Percentiles rank a stretch among this genome's conserved stretches.
Evolutionary conservation across 2,329 filamentous ascomycete genomes (phyloP).

Genomic region (Rachicladosporium sp.): DNA sequence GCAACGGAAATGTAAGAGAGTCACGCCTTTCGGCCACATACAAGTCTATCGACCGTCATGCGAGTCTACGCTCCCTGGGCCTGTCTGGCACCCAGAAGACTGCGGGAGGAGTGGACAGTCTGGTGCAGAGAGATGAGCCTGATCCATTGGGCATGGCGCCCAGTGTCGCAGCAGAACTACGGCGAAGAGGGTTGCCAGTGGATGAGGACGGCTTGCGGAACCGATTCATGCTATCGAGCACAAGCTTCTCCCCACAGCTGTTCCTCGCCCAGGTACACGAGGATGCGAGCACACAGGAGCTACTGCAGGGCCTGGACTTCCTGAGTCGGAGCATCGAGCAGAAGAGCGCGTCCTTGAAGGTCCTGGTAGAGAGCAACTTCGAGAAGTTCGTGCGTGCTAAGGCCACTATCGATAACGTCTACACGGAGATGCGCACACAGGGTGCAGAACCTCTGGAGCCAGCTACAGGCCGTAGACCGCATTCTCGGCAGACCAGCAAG

Average conservation of each 20-base stretch:
- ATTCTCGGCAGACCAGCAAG: constrained; percentile 57
- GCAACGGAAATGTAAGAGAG: no score
- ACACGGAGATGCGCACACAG: constrained; percentile 83
- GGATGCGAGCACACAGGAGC: constrained; percentile 65
- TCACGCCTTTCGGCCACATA: constrained; percentile 54
- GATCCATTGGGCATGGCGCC: constrained; percentile 82
- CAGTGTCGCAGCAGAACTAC: constrained; percentile 72
- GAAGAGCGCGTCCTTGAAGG: constrained; percentile 92
- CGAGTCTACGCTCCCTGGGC: constrained; percentile 47
- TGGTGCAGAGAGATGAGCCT: constrained; percentile 82
- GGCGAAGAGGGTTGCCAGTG: constrained; percentile 62
- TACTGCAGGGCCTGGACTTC: constrained; percentile 71
- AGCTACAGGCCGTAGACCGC: constrained; percentile 22
- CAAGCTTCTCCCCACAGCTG: constrained; percentile 81
- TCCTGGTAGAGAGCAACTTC: constrained; percentile 94
- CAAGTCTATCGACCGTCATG: constrained; percentile 67
- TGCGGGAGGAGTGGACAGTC: constrained; percentile 56
- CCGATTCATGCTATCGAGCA: constrained; percentile 88
- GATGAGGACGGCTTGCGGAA: constrained; percentile 74
- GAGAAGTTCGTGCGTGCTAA: constrained; percentile 96
- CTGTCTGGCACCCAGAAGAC: constrained; percentile 52
- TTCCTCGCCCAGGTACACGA: constrained; percentile 90
- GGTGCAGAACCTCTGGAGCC: constrained; percentile 37
- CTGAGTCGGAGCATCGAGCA: constrained; percentile 89
- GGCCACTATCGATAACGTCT: constrained; percentile 95